Conservation (phyloP, 768 basidiomycete genomes). For the Ramaria sp. region DNA sequence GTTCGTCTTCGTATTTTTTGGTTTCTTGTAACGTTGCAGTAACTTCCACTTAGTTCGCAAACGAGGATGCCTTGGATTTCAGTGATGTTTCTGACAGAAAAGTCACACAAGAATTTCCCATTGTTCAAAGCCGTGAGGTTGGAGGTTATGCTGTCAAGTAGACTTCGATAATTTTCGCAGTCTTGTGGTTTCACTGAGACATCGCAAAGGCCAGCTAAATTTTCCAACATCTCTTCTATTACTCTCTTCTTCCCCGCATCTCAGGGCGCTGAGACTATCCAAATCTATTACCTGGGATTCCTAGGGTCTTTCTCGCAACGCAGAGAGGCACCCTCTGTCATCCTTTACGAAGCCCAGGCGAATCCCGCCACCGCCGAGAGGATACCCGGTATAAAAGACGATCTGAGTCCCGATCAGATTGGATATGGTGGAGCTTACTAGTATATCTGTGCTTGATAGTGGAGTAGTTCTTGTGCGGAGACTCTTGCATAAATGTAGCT, state of each 20-base stretch:
- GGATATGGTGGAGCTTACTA: slow-evolving; percentile 3
- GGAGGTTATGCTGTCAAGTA: slow-evolving; percentile 83
- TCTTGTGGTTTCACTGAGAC: neutral
- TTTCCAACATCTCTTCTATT: slow-evolving; percentile 70
- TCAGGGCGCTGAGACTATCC: slow-evolving; percentile 66
- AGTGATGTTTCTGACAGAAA: slow-evolving; percentile 50
- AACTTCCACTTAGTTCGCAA: slow-evolving; percentile 45
- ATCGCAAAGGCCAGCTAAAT: slow-evolving; percentile 63
- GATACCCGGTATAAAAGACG: slow-evolving; percentile 67
- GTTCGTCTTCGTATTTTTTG: slow-evolving; percentile 30
- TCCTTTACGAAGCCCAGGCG: slow-evolving; percentile 82
- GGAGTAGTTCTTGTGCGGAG: too few species aligned
- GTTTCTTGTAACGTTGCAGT: neutral
- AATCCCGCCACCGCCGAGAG: slow-evolving; percentile 83
- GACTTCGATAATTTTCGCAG: slow-evolving; percentile 13
- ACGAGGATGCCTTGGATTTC: slow-evolving; percentile 74
- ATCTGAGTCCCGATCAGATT: slow-evolving; percentile 35
- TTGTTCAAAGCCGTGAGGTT: slow-evolving; percentile 61
- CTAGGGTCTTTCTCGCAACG: slow-evolving; percentile 62
- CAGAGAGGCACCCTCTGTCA: slow-evolving; percentile 66
- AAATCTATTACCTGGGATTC: slow-evolving; percentile 79
- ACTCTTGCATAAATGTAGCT: neutral
- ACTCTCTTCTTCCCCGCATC: slow-evolving; percentile 74
- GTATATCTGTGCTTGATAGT: neutral
- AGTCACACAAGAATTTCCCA: slow-evolving; percentile 61